Conservation (phyloP, 805 yeast species). For the Wickerhamiella brachini region DNA sequence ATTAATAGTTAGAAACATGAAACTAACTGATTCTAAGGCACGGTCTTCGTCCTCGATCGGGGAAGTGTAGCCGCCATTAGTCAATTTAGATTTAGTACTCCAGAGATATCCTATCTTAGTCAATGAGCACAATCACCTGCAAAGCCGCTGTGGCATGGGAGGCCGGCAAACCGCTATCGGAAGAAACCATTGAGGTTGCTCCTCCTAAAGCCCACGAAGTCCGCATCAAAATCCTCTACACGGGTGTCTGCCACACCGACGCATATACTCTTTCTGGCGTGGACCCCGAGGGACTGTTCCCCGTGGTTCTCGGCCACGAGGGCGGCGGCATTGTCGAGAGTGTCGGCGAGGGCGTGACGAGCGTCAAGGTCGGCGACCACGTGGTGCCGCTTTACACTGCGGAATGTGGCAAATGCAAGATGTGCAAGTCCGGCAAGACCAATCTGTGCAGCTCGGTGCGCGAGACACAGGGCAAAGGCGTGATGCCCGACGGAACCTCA, state of each 20-base stretch:
- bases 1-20: no score
- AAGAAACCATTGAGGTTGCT: conserved; percentile 80
- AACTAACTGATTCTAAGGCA: no score
- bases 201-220: conserved; percentile 98
- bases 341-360: conserved; percentile 86
- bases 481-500: conserved; percentile 96
- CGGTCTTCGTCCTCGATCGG: no score
- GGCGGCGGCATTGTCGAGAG: conserved; percentile 96
- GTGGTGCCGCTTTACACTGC: conserved; percentile 94
- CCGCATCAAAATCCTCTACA: conserved; percentile 70
- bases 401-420: conserved; percentile 89
- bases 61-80: no score
- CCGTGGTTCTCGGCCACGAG: conserved; percentile 89
- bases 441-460: conserved; percentile 91
- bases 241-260: conserved; percentile 95
- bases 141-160: conserved; percentile 98
- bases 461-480: conserved; percentile 96
- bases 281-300: conserved; percentile 96
- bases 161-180: conserved; percentile 57
- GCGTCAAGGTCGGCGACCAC: conserved; percentile 83
- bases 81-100: no score
- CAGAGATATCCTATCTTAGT: no score
- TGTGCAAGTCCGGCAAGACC: conserved; percentile 90
- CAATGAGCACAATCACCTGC: conserved; percentile 45
- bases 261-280: conserved; percentile 89